phyloP scores from a whole-genome alignment of 2,329 filamentous ascomycete species.

The Diaporthe sp. region DNA sequence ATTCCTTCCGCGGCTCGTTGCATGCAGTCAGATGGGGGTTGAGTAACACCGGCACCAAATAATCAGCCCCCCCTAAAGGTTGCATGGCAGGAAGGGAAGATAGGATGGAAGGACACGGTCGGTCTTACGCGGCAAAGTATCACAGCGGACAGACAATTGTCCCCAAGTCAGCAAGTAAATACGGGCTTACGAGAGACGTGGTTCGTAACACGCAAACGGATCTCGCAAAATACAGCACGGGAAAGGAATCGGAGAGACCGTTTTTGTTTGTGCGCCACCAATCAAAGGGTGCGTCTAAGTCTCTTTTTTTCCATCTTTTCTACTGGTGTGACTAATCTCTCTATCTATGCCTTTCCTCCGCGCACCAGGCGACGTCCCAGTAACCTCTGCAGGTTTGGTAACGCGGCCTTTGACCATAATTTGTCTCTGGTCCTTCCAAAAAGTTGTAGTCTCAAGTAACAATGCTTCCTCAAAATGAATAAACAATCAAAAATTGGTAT shows the following conservation, averaged over 20 bases:
- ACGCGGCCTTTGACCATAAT: background rate
- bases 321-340: slow-evolving; percentile 5
- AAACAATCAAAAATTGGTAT: slow-evolving; percentile 24
- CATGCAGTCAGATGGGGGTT: slow-evolving; percentile 4
- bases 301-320: slow-evolving; percentile 12
- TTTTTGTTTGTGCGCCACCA: slow-evolving; percentile 8
- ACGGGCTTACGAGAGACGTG: slow-evolving; percentile 2
- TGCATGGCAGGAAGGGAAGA: background rate
- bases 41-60: background rate
- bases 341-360: slow-evolving; percentile 13
- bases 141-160: background rate
- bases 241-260: background rate
- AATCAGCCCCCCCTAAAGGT: background rate
- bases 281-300: background rate
- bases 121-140: slow-evolving; percentile 4
- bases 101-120: background rate
- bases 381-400: background rate
- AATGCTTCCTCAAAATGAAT: slow-evolving; percentile 14
- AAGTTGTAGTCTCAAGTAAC: slow-evolving; percentile 5
- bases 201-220: background rate
- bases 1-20: slow-evolving; percentile 3
- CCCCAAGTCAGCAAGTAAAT: too few species aligned
- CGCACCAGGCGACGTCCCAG: background rate
- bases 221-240: background rate
- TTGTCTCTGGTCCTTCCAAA: background rate